Evolutionary conservation across 352 stramenopile genomes (phyloP).

Genomic region (Phytopythium sindhum): DNA sequence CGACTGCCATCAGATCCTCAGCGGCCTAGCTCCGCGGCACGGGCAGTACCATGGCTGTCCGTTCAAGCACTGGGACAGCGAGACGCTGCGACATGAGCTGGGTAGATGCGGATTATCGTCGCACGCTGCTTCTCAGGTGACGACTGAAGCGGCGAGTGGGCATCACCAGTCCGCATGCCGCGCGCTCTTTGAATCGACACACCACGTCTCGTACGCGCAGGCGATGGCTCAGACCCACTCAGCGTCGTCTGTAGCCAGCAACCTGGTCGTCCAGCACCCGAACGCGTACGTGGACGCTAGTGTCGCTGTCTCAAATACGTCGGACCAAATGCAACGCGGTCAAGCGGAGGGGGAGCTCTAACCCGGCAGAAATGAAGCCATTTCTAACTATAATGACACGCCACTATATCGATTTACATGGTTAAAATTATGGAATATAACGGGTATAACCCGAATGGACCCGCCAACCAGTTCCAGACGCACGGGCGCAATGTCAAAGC

Average conservation of each 20-base stretch:
- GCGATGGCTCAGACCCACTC: background rate
- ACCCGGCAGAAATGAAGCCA: background rate
- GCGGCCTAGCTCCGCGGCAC: conserved; percentile 33
- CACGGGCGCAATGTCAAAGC: background rate
- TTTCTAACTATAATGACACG: background rate
- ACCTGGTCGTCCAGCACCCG: conserved; percentile 37
- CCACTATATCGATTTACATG: background rate
- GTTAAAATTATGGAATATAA: background rate
- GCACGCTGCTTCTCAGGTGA: conserved; percentile 25
- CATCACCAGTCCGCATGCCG: conserved; percentile 41
- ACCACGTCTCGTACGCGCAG: conserved; percentile 19
- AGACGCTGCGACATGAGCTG: conserved; percentile 45
- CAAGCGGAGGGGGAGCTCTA: background rate
- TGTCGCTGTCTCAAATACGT: background rate
- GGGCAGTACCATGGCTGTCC: conserved; percentile 82
- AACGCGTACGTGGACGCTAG: conserved; percentile 57
- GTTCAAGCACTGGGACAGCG: conserved; percentile 69
- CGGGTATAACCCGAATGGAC: background rate
- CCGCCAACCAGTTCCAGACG: background rate
- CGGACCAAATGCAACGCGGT: background rate
- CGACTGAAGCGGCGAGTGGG: conserved; percentile 24
- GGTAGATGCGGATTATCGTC: conserved; percentile 16
- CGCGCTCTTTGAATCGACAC: conserved; percentile 44
- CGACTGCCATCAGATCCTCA: conserved; percentile 58
- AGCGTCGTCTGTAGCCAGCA: background rate